A percentile compares a stretch with the other conserved stretches of the same genome.
phyloP scores from a whole-genome alignment of 768 basidiomycete species.

The Russula griseocarnosa region DNA sequence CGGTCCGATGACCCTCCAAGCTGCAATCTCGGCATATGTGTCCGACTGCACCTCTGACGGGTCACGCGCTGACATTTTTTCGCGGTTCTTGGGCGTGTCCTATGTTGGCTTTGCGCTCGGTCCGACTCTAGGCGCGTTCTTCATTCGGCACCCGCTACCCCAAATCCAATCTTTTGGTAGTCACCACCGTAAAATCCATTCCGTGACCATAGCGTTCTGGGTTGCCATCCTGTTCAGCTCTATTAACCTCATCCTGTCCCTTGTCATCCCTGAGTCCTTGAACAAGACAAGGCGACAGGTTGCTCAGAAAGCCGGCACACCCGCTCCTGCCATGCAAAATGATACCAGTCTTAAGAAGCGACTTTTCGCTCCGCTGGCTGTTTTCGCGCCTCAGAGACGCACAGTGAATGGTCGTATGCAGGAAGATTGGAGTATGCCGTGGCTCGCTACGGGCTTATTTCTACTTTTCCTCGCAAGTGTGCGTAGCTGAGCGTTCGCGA shows the following conservation, averaged over 20 bases:
- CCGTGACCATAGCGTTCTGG: conserved; percentile 52
- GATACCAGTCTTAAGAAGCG: conserved; percentile 34
- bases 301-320: conserved; percentile 45
- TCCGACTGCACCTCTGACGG: conserved; percentile 81
- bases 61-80: conserved; percentile 59
- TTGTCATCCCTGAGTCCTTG: conserved; percentile 51
- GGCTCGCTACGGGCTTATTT: conserved; percentile 62
- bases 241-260: conserved; percentile 54
- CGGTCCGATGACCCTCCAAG: conserved; percentile 65
- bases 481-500: conserved; percentile 32
- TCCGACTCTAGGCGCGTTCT: conserved; percentile 59
- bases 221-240: conserved; percentile 43
- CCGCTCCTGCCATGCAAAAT: conserved; percentile 37
- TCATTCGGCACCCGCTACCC: conserved; percentile 46
- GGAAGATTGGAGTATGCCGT: conserved; percentile 68
- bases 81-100: conserved; percentile 67
- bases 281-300: conserved; percentile 32
- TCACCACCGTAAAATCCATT: conserved; percentile 34
- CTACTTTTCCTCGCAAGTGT: conserved; percentile 62
- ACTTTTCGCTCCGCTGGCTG: conserved; percentile 59
- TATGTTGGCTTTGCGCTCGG: conserved; percentile 76
- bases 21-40: conserved; percentile 62
- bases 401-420: conserved; percentile 40
- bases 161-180: conserved; percentile 30
- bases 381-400: conserved; percentile 60